Evolutionary conservation across 1,284 basidiomycete species (phyloP).

Genomic region (Moesziomyces parantarcticus): DNA sequence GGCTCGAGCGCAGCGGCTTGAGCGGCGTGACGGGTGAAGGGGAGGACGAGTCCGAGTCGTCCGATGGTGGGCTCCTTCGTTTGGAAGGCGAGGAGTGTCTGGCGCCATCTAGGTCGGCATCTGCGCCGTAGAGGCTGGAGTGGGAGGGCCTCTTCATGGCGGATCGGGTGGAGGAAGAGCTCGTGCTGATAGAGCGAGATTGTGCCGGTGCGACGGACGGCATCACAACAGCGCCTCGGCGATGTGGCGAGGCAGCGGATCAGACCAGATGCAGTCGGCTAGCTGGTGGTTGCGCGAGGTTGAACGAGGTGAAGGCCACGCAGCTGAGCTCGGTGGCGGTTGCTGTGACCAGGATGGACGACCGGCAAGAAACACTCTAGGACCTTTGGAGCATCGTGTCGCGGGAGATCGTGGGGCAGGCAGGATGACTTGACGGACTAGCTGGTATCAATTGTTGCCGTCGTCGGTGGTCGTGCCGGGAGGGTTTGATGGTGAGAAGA

Average conservation of each 20-base stretch:
- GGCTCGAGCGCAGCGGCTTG: slow-evolving; percentile 39
- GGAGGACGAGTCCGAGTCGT: slow-evolving; percentile 29
- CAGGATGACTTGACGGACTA: too few species aligned
- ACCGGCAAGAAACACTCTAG: too few species aligned
- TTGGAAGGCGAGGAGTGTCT: slow-evolving; percentile 31
- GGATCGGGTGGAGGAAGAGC: neutral
- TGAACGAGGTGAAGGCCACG: neutral
- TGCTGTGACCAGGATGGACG: neutral
- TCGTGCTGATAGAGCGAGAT: slow-evolving; percentile 11
- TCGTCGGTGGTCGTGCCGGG: too few species aligned
- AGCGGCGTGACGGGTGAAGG: slow-evolving; percentile 30
- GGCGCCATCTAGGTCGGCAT: slow-evolving; percentile 1
- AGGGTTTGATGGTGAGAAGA: too few species aligned
- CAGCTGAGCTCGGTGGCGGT: neutral
- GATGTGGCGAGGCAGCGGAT: neutral
- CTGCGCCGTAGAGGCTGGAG: slow-evolving; percentile 10
- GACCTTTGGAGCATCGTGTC: too few species aligned
- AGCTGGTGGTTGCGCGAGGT: neutral
- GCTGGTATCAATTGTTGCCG: too few species aligned
- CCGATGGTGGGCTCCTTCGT: slow-evolving; percentile 31
- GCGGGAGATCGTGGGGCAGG: too few species aligned
- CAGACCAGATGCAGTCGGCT: neutral
- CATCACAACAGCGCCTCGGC: slow-evolving; percentile 35
- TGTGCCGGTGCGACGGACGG: slow-evolving; percentile 39
- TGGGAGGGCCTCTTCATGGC: slow-evolving; percentile 30